Evolutionary conservation across 2,329 filamentous ascomycete species (phyloP), one percentile per base, ranked within the genome.

Genomic region (Pseudophaeomoniella oleicola): DNA sequence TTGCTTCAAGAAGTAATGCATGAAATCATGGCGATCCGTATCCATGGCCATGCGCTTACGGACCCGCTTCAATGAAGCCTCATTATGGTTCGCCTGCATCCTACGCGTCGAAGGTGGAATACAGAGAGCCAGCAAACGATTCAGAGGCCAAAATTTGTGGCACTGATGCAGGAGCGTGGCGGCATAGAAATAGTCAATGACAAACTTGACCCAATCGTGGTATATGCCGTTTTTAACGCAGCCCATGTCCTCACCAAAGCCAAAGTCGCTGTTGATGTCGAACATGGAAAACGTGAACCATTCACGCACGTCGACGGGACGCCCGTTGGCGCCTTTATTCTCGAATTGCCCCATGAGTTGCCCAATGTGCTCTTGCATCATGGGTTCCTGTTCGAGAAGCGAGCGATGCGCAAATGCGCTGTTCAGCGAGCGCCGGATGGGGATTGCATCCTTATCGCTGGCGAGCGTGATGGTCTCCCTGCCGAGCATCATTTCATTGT

Each of bases 141-240:
- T 32, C 6, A 39, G 22, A 10, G 22, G 19, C 22, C 27, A 34
- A 19, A 37, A 37, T 29, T 37, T 37, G 16, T 37, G 29, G 35
- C 35, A 37, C 16, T 34, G 27, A 16, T 37, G 35, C 9, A 34
- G 22, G 10, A 34, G 27, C 16, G 35, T 37, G 11, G 35, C 35
- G 16, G 35, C 35, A 29, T 37, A 37, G 29, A 37, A 37, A 19
- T 37, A 37, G 14, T 37, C 35, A 6, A 37, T 12, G n/a, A 37
- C 30, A 18, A 37, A 37, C 16, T 35, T 11, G 9, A 18, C n/a
- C 12, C n/a, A 12, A 6, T 37, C 35, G 16, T 30, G 22, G 22
- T 10, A 29, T 10, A 13, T 10, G 13, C 22, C 22, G 13, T 13
- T 29, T 10, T 10, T 13, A 10, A 29, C 22, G 22, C 22, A 29